Evolutionary conservation across 192 early-diverging fungal species (phyloP).

Genomic region (Podila epicladia): DNA sequence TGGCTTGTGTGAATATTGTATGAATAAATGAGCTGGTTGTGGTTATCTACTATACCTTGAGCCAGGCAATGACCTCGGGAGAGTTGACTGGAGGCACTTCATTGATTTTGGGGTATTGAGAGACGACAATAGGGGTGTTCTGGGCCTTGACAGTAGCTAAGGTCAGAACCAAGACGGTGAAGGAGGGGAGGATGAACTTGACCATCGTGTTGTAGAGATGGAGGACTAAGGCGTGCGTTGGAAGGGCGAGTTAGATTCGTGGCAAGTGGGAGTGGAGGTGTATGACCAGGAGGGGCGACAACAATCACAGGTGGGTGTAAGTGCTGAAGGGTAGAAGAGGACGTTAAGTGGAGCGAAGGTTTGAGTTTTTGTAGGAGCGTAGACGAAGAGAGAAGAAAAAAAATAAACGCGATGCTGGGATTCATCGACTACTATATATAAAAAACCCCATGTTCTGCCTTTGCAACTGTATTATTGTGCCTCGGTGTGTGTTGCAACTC

Average conservation of each 20-base stretch:
- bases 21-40: no score
- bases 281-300: no score
- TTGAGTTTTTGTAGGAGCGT: slow-evolving; percentile 9
- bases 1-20: no score
- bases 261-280: no score
- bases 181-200: slow-evolving; percentile 18
- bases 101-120: slow-evolving; percentile 8
- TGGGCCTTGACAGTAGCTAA: slow-evolving; percentile 21
- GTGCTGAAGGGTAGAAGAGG: neutral
- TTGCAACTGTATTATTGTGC: neutral
- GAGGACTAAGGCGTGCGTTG: neutral
- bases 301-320: neutral
- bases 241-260: no score
- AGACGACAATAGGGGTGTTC: slow-evolving; percentile 15
- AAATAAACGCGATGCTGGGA: neutral
- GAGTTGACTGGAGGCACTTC: slow-evolving; percentile 9
- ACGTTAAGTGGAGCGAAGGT: slow-evolving; percentile 2
- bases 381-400: slow-evolving; percentile 1
- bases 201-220: slow-evolving; percentile 16
- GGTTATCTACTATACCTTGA: neutral
- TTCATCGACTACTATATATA: neutral
- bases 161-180: slow-evolving; percentile 23
- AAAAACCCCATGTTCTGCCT: neutral
- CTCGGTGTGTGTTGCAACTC: no score
- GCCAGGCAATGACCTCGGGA: slow-evolving; percentile 25